Evolutionary conservation across 78 protist genomes (phyloP).

Genomic region (Isochrysis galbana): DNA sequence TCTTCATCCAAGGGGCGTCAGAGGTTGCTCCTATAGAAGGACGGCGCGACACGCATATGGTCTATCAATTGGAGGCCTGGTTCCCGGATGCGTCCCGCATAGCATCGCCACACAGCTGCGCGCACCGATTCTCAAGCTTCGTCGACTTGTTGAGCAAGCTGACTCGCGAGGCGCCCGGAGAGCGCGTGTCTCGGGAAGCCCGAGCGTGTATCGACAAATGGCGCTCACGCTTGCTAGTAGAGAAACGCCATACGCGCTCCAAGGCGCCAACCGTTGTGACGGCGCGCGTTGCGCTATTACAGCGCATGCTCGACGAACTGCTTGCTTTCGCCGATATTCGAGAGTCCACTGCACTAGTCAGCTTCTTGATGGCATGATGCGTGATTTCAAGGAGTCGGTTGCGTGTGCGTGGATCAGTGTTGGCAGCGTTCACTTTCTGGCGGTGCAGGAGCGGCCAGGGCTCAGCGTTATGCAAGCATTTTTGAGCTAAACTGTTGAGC

Average conservation of each 20-base stretch:
- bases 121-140: background rate
- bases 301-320: background rate
- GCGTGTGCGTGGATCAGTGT: no score
- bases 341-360: background rate
- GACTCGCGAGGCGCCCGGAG: background rate
- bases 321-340: background rate
- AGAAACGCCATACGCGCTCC: background rate
- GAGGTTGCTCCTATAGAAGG: background rate
- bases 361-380: no score
- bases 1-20: background rate
- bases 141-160: background rate
- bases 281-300: background rate
- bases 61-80: background rate
- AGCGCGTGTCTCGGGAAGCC: background rate
- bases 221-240: background rate
- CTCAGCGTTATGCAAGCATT: no score
- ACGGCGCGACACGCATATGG: background rate
- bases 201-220: background rate
- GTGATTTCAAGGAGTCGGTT: no score
- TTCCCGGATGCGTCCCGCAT: background rate
- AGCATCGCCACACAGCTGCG: background rate
- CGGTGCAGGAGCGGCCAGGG: no score
- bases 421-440: no score
- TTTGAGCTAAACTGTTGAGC: no score
- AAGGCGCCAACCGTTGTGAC: background rate